Conservation (phyloP, 208 protist species). For the Vickermania spadyakhi region DNA sequence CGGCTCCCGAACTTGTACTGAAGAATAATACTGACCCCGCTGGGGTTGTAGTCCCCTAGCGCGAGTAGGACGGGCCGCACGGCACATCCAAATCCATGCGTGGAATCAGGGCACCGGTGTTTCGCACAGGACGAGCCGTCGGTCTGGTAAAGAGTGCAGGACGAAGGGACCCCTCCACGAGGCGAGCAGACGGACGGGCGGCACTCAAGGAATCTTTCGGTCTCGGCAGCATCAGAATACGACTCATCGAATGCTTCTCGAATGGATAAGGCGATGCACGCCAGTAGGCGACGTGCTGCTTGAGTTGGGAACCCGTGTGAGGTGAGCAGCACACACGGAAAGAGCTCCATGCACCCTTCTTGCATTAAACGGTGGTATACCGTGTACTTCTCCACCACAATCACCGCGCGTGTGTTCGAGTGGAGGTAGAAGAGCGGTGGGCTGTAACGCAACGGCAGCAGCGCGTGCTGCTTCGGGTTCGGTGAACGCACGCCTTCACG, state of each 20-base stretch:
- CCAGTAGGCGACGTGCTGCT: constrained; percentile 46
- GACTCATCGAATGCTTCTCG: background rate
- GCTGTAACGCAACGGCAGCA: background rate
- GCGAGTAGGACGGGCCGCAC: constrained; percentile 24
- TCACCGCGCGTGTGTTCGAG: constrained; percentile 39
- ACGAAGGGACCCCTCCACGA: background rate
- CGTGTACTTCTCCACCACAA: constrained; percentile 84
- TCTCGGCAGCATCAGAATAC: background rate
- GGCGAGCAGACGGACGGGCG: background rate
- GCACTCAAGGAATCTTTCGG: background rate
- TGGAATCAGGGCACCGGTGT: too few species aligned
- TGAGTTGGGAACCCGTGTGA: constrained; percentile 70
- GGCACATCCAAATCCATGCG: constrained; percentile 21
- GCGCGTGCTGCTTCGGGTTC: constrained; percentile 13
- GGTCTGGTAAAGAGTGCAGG: too few species aligned
- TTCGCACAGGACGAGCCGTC: too few species aligned
- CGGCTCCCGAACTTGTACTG: constrained; percentile 43
- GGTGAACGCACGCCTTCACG: constrained; percentile 13
- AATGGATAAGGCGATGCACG: constrained; percentile 35
- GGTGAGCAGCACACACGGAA: constrained; percentile 75
- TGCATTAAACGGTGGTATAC: constrained; percentile 64
- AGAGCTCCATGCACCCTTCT: constrained; percentile 24
- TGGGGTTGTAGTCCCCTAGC: constrained; percentile 78
- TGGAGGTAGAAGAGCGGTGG: constrained; percentile 20
- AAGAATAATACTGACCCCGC: constrained; percentile 60